A percentile compares a stretch with the other conserved stretches of the same genome.
Evolutionary conservation across 805 yeast genomes (phyloP).

Genomic region (Myxozyma melibiosi): DNA sequence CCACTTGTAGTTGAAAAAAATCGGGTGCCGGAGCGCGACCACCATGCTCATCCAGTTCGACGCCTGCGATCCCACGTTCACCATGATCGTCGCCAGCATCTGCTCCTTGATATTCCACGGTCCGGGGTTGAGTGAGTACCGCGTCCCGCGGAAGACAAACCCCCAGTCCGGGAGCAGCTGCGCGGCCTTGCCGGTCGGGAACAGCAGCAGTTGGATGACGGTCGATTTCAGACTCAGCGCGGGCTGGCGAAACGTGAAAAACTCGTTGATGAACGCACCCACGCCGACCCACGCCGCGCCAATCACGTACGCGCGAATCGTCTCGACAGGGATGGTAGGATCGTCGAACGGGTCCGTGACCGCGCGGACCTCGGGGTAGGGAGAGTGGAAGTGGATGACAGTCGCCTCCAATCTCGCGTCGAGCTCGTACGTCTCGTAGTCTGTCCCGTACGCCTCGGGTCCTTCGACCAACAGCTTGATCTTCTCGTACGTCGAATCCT

Average conservation of each 20-base stretch:
- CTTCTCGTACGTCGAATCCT: conserved; percentile 3
- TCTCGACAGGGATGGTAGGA: conserved; percentile 50
- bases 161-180: conserved; percentile 26
- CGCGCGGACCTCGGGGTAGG: conserved; percentile 62
- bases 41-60: conserved; percentile 23
- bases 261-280: conserved; percentile 61
- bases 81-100: conserved; percentile 55
- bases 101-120: conserved; percentile 64
- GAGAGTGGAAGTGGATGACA: conserved; percentile 49
- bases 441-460: conserved; percentile 21
- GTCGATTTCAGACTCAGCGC: conserved; percentile 58
- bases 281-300: conserved; percentile 56
- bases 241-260: conserved; percentile 63
- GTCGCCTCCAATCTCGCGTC: conserved; percentile 44
- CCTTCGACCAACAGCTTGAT: conserved; percentile 15
- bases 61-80: conserved; percentile 22
- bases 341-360: conserved; percentile 58
- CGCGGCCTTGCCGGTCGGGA: conserved; percentile 55
- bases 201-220: conserved; percentile 65
- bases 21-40: conserved; percentile 9
- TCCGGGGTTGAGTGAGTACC: conserved; percentile 56
- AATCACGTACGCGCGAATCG: conserved; percentile 43
- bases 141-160: conserved; percentile 39
- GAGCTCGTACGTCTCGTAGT: conserved; percentile 16
- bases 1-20: conserved; percentile 35